Evolutionary conservation across 2,329 filamentous ascomycete genomes (phyloP), one percentile per base, ranked within the genome.

Genomic region (Rhinocladiella similis): DNA sequence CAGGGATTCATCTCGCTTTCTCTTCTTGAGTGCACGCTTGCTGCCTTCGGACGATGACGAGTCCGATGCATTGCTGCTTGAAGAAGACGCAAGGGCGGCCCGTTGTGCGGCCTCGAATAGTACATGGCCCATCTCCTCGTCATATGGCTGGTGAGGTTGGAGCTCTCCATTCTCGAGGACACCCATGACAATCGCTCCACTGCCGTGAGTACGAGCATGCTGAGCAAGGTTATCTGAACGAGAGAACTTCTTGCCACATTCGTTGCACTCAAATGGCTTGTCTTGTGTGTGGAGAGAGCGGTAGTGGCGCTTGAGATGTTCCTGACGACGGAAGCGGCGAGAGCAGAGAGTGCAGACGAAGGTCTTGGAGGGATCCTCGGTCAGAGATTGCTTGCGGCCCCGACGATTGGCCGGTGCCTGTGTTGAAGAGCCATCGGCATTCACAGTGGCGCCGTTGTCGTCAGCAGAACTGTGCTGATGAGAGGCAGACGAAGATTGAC

Each of bases 191-290:
- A 97, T 89, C 59, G 91, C 90, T 60, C 91, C 91, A 57, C 87
- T 88, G 54, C 91, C 91, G 70, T 99, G 94, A 3, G 94, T 99
- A 62, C 94, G 86, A 63, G 94, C 88, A 72, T 99, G 94, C 77
- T 99, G 94, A 20, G 91, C 90, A 14, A 99, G 84, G 80, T 99
- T 99, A 77, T 99, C 94, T 67, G 90, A 96, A 68, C 94, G 88
- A 18, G 93, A 97, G 79, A 97, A 99, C 81, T 96, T 97, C 88
- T 99, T 99, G 67, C 94, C 93, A 70, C 94, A 99, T 78, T 99
- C 93, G 64, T 86, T 84, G 81, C 94, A 99, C 78, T 96, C 91
- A 69, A 97, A 99, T 4, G 94, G 94, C 86, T 97, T 99, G 73
- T 97, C 94, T 70, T 96, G 88, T 1, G 94, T 99, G 81, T 99